Evolutionary conservation across 2,329 filamentous ascomycete genomes (phyloP), one percentile per base, ranked within the genome.

Genomic region (Scopulariopsis brevicaulis): DNA sequence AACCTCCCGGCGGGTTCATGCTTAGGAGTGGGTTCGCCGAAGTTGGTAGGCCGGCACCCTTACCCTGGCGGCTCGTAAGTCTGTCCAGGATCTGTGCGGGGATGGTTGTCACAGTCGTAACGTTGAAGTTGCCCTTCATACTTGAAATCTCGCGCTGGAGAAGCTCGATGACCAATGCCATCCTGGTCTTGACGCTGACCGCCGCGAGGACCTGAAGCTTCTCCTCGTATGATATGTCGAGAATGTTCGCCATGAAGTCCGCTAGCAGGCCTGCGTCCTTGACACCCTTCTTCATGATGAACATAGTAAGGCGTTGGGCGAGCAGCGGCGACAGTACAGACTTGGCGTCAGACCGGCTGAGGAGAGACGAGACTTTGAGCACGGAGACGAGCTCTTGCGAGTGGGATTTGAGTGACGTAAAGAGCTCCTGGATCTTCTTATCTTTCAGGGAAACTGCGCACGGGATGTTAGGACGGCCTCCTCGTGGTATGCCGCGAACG

Each of bases 211-310:
- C 83, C 58, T 89, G 84, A 57, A 99, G 78, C 71, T 96, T 96
- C 68, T 99, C 94, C 69, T 96, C 90, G 62, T 95, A 88, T 11
- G 84, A 87, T 55, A 88, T 86, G 62, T 96, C 90, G 2, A 96
- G 83, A 25, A 97, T 82, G 68, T 96, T 96, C 46, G 90, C 87
- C 90, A 99, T 96, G 69, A 97, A 97, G 69, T 99, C 94, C 7
- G 94, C 93, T 11, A 99, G 78, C 10, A 84, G 76, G 2, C 93
- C 93, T 1, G 92, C 92, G 64, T 97, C 91, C 50, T 83, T 78
- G 55, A 94, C 70, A 60, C 90, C 85, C 68, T 94, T 95, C 69
- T 87, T 85, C 35, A 85, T 80, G 62, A 99, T 96, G 70, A 90
- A 94, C 57, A 92, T 74, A 66, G 97, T 92, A 51, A 99, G 82